Evolutionary conservation across 768 basidiomycete species (phyloP), one percentile per base, ranked within the genome.

Genomic region (Boletus eberwhitei): DNA sequence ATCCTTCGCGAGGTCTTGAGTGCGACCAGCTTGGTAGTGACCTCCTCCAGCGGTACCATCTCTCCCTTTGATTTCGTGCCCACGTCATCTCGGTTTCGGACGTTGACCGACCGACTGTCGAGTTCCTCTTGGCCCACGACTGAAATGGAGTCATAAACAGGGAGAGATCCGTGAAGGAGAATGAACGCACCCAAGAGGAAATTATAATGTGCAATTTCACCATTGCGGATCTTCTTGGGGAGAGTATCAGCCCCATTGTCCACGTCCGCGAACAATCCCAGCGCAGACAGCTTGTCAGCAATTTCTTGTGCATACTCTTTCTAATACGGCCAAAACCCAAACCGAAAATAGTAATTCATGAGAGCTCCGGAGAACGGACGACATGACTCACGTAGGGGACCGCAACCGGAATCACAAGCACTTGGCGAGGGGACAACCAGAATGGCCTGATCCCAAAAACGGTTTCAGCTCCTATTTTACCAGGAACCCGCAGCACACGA

Each of bases 401-500:
- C 9, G 94, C 92, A 17, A 98, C 93, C 1, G 97, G 97, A 46
- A 99, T 90, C 54, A 98, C 89, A 19, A 97, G 75, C 29, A 96
- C 86, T 74, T 98, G 97, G 35, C 97, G 83, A n/a, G 97, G 97
- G 0, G 91, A 94, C 47, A 98, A 65, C 97, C 97, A 99, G 80
- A 98, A 97, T 3, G 97, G 97, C 93, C 92, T 93, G 56, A 21
- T 39, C 26, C 58, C 45, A 44, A 32, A 35, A 26, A 35, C 6
- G 19, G 43, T 48, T 39, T 43, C 5, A 37, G 34, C 42, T 48
- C 50, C 26, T 24, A 24, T 17, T 26, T 29, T 49, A 31, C 5
- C 16, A 22, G 60, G 52, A 46, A 45, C 24, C 29, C 54, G 48
- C 44, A 42, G 49, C 34, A 38, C 17, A 24, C 7, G 12, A 12